phyloP scores from a whole-genome alignment of 495 filamentous ascomycete species.

The Schizothecium vesticola region DNA sequence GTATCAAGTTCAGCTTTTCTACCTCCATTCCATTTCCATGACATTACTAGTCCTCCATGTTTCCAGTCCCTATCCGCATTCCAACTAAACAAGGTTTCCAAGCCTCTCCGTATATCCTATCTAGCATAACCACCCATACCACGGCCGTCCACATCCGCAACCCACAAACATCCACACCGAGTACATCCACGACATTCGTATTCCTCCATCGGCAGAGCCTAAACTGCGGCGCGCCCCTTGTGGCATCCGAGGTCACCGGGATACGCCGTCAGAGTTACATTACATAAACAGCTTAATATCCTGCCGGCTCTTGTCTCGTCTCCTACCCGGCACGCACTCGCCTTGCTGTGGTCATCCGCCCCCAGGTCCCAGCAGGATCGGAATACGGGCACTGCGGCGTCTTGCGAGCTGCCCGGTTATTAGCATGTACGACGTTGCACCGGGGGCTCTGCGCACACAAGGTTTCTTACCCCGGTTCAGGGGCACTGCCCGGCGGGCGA shows the following conservation, averaged over 20 bases:
- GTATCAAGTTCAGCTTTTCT: too few species aligned
- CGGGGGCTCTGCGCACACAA: background rate
- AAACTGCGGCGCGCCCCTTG: background rate
- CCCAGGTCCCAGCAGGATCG: background rate
- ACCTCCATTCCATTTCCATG: too few species aligned
- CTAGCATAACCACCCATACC: too few species aligned
- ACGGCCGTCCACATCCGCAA: background rate
- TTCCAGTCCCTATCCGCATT: too few species aligned
- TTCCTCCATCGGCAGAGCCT: background rate
- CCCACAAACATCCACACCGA: background rate
- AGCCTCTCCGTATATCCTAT: too few species aligned
- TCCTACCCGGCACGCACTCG: background rate
- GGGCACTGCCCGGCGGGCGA: background rate
- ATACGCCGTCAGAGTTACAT: background rate
- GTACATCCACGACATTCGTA: background rate
- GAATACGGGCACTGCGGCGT: background rate
- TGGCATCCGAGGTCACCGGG: background rate
- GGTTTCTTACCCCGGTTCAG: background rate
- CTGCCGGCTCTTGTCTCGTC: background rate
- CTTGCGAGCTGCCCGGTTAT: background rate
- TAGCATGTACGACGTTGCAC: background rate
- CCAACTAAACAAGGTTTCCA: too few species aligned
- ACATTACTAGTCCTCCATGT: too few species aligned
- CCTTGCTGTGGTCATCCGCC: background rate
- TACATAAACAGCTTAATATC: background rate